Evolutionary conservation across 306 rosid genomes (phyloP).

Genomic region (Hippophae tibetana): DNA sequence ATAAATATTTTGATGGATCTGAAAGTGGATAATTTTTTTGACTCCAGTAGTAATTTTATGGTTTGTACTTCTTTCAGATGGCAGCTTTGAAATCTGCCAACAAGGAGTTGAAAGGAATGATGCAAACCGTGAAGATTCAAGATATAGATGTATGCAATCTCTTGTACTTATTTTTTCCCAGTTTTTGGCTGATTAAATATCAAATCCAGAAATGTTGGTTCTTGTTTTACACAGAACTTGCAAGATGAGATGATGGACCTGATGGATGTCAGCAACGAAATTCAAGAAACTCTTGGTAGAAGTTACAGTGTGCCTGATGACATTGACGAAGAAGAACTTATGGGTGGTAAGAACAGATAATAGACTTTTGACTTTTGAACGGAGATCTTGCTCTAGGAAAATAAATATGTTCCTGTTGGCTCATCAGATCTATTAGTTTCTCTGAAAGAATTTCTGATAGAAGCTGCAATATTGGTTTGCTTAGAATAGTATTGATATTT

Average conservation of each 20-base stretch:
- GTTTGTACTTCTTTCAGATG: slow-evolving; percentile 45
- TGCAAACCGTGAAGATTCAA: slow-evolving; percentile 97
- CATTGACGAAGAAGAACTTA: slow-evolving; percentile 89
- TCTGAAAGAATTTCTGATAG: background rate
- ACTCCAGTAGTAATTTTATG: slow-evolving; percentile 7
- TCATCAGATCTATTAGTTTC: background rate
- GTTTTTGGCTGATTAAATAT: no score
- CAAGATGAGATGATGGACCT: slow-evolving; percentile 99
- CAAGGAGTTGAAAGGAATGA: slow-evolving; percentile 96
- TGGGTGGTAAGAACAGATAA: slow-evolving; percentile 70
- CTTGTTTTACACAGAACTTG: slow-evolving; percentile 47
- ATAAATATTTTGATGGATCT: slow-evolving; percentile 10
- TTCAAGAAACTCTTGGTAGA: slow-evolving; percentile 91
- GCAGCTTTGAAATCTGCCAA: slow-evolving; percentile 90
- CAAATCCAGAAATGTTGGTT: background rate
- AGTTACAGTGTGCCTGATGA: slow-evolving; percentile 96
- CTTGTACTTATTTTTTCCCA: background rate
- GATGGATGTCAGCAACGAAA: slow-evolving; percentile 92
- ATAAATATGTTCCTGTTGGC: background rate
- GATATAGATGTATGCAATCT: slow-evolving; percentile 70
- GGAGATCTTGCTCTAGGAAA: no score
- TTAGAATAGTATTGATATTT: background rate
- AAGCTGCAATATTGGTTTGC: background rate
- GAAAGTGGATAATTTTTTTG: slow-evolving; percentile 1
- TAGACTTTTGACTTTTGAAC: background rate